phyloP scores from a whole-genome alignment of 1,284 basidiomycete genomes.

The Inonotus hispidus region DNA sequence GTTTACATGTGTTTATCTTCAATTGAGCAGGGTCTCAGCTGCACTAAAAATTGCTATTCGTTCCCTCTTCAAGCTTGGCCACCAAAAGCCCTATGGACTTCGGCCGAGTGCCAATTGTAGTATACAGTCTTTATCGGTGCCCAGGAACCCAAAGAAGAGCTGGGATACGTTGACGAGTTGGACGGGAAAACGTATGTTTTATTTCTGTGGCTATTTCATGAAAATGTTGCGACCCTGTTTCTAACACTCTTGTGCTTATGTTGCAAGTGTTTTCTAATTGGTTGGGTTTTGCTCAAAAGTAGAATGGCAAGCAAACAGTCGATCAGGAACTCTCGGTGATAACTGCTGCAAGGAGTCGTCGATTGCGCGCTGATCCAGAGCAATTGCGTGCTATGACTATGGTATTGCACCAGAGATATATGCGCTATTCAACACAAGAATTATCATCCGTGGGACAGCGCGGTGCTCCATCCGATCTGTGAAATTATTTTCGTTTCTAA shows the following conservation, averaged over 20 bases:
- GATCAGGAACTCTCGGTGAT: not conserved
- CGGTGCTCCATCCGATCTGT: not conserved
- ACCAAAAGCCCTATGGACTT: not conserved
- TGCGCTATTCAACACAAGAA: not conserved
- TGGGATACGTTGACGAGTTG: too few species aligned
- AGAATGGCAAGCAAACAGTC: too few species aligned
- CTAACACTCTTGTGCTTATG: too few species aligned
- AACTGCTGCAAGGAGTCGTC: too few species aligned
- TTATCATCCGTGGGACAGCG: not conserved
- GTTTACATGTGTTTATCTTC: not conserved
- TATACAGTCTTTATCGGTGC: too few species aligned
- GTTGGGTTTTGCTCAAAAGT: too few species aligned
- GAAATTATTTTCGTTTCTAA: too few species aligned
- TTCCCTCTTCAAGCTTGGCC: not conserved
- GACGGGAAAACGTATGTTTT: too few species aligned
- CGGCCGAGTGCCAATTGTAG: not conserved
- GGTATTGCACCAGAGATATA: not conserved
- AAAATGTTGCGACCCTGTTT: too few species aligned
- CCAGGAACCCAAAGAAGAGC: too few species aligned
- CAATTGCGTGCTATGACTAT: slow-evolving; percentile 3
- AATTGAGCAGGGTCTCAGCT: not conserved
- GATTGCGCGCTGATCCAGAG: not conserved
- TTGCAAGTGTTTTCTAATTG: not conserved
- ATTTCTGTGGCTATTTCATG: too few species aligned
- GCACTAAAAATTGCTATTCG: too few species aligned